Evolutionary conservation across 371 early-diverging fungal genomes (phyloP).

Genomic region (Lichtheimia hyalospora): DNA sequence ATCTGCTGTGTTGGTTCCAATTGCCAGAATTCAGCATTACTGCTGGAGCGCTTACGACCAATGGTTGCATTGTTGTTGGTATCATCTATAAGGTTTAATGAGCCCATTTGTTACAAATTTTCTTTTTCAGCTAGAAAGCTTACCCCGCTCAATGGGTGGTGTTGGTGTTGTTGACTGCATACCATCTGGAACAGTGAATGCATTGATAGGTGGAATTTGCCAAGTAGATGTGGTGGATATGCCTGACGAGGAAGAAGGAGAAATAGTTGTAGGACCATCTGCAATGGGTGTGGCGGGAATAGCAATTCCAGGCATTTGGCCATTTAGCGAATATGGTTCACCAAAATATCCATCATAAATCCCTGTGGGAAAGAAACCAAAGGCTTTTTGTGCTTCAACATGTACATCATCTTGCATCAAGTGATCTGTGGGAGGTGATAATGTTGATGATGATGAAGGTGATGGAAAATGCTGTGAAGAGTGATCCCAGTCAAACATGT

Average conservation of each 20-base stretch:
- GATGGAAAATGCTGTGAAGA: slow-evolving; percentile 4
- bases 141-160: too few species aligned
- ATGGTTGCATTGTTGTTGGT: not conserved
- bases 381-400: slow-evolving; percentile 6
- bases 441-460: slow-evolving; percentile 5
- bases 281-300: slow-evolving; percentile 27
- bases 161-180: too few species aligned
- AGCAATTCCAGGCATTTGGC: slow-evolving; percentile 19
- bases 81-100: too few species aligned
- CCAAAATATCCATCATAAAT: not conserved
- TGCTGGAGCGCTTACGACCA: slow-evolving; percentile 6
- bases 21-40: slow-evolving; percentile 3
- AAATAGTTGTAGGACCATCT: slow-evolving; percentile 26
- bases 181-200: too few species aligned
- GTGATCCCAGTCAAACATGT: slow-evolving; percentile 12
- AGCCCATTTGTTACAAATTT: too few species aligned
- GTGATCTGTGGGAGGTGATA: slow-evolving; percentile 8
- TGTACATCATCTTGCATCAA: slow-evolving; percentile 4
- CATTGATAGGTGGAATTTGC: not conserved
- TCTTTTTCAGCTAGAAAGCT: too few species aligned
- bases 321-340: slow-evolving; percentile 9
- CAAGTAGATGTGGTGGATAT: slow-evolving; percentile 16
- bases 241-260: slow-evolving; percentile 18
- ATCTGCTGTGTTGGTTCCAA: slow-evolving; percentile 51
- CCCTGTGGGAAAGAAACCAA: slow-evolving; percentile 1